A percentile compares a stretch with the other conserved stretches of the same genome.
Evolutionary conservation across 2,329 filamentous ascomycete genomes (phyloP).

Genomic region (Colletotrichum lindemuthianum): DNA sequence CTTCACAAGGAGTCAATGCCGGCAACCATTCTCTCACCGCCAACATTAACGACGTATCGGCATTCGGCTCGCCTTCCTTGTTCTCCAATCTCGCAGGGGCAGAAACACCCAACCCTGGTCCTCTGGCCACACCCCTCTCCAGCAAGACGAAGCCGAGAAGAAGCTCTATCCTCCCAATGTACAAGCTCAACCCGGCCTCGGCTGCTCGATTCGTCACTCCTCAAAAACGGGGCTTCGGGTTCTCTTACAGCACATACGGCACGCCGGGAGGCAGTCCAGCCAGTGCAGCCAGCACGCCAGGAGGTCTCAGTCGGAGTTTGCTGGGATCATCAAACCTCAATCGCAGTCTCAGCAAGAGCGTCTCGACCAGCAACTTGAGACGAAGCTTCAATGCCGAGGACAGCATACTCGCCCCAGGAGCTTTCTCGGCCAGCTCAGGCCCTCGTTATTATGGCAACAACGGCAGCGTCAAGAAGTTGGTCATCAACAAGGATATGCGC

Average conservation of each 20-base stretch:
- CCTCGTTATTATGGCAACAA: constrained; percentile 73
- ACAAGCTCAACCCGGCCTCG: constrained; percentile 85
- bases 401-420: constrained; percentile 85
- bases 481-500: constrained; percentile 88
- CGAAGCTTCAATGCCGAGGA: constrained; percentile 84
- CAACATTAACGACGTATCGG: constrained; percentile 83
- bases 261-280: constrained; percentile 78
- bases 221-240: constrained; percentile 88
- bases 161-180: constrained; percentile 82
- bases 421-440: constrained; percentile 77
- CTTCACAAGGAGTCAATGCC: constrained; percentile 60
- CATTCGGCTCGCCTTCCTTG: constrained; percentile 88
- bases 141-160: constrained; percentile 80
- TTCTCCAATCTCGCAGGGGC: constrained; percentile 77
- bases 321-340: constrained; percentile 71
- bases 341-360: constrained; percentile 83
- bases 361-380: constrained; percentile 87
- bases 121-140: constrained; percentile 88
- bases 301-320: constrained; percentile 72
- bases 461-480: constrained; percentile 85
- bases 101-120: constrained; percentile 79
- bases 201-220: constrained; percentile 84
- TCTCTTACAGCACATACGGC: constrained; percentile 92
- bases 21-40: constrained; percentile 70
- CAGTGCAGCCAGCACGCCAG: constrained; percentile 75